These are phyloP conservation scores for Chlorella sp. DNA, from an alignment of 139 green algal genomes.

Conservation along the genomic window DNA sequence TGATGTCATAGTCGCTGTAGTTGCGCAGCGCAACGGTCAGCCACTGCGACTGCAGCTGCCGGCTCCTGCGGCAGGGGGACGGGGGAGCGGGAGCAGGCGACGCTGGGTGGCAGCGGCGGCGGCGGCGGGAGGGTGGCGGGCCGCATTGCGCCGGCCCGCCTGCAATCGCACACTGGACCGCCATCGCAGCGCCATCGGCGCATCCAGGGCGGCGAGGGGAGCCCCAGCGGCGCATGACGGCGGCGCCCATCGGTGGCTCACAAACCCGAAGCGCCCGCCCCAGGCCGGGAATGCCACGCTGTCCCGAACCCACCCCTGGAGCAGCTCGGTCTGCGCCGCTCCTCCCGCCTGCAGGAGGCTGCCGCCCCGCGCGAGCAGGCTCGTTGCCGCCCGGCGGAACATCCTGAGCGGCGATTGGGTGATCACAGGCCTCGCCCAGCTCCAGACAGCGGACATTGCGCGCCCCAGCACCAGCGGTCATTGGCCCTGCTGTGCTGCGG, in stretches of 20 bases:
- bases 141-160: neutral
- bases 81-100: neutral
- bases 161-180: no score
- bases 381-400: constrained; percentile 16
- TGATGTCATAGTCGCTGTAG: constrained; percentile 86
- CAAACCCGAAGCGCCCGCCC: constrained; percentile 5
- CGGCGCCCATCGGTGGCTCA: no score
- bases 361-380: constrained; percentile 5
- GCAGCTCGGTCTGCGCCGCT: constrained; percentile 10
- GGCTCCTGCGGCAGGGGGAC: neutral
- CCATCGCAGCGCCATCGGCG: no score
- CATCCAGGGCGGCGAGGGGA: no score
- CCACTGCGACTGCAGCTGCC: constrained; percentile 21
- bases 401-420: neutral
- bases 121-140: neutral
- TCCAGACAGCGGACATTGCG: no score
- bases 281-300: no score
- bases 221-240: no score
- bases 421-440: no score
- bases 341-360: constrained; percentile 2
- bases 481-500: no score
- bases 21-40: neutral
- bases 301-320: neutral
- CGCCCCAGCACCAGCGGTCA: no score
- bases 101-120: neutral